phyloP scores from a whole-genome alignment of 768 basidiomycete species.

The Lyophyllum atratum region DNA sequence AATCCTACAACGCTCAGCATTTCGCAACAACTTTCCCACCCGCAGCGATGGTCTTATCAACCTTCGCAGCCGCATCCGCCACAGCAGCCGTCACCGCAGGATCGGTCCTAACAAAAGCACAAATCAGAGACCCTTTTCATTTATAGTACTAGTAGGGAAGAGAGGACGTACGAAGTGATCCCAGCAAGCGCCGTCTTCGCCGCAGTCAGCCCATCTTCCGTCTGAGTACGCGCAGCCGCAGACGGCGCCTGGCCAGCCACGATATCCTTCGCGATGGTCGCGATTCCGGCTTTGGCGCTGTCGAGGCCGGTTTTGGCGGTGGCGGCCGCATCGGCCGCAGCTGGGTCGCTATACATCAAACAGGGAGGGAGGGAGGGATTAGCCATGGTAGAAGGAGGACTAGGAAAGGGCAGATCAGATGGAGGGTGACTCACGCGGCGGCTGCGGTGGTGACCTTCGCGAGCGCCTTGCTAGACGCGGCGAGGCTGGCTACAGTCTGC shows the following conservation, averaged over 20 bases:
- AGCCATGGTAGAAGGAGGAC: too few species aligned
- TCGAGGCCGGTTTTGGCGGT: conserved; percentile 22
- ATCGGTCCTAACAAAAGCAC: conserved; percentile 16
- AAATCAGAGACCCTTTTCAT: background rate
- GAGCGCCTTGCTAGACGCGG: conserved; percentile 12
- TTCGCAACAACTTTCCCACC: conserved; percentile 22
- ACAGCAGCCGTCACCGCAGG: conserved; percentile 21
- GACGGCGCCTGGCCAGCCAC: conserved; percentile 21
- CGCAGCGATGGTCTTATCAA: conserved; percentile 23
- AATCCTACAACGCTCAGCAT: conserved; percentile 11
- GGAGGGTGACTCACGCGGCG: conserved; percentile 10
- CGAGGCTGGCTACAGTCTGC: conserved; percentile 15
- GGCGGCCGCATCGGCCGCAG: conserved; percentile 20
- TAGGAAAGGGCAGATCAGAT: too few species aligned
- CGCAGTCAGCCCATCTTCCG: conserved; percentile 19
- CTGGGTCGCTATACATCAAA: conserved; percentile 18
- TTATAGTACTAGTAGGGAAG: background rate
- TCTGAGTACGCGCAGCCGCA: conserved; percentile 24
- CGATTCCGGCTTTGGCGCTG: conserved; percentile 24
- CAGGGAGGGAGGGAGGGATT: too few species aligned
- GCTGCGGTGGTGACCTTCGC: conserved; percentile 14
- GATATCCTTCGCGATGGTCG: conserved; percentile 23
- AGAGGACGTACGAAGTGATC: conserved; percentile 23
- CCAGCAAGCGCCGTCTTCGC: conserved; percentile 22
- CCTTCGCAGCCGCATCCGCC: conserved; percentile 14